phyloP scores from a whole-genome alignment of 208 protist species.

The Porcisia hertigi region DNA sequence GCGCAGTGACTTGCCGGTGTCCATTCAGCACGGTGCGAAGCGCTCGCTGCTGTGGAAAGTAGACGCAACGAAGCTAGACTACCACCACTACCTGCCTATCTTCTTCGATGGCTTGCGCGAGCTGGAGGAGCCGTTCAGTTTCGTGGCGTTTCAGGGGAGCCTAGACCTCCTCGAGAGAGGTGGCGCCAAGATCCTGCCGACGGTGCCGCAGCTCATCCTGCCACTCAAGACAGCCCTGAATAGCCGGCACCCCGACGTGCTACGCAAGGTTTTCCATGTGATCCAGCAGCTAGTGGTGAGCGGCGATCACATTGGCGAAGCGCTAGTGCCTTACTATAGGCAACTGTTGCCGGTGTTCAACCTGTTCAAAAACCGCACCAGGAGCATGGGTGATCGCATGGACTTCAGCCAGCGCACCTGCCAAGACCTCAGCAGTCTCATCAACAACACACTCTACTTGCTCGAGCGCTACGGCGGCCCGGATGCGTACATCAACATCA shows the following conservation, averaged over 20 bases:
- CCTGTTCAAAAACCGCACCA: constrained; percentile 96
- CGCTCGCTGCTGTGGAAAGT: constrained; percentile 97
- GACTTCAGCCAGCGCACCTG: constrained; percentile 96
- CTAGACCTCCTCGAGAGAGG: constrained; percentile 95
- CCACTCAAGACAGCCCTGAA: constrained; percentile 98
- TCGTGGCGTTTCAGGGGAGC: constrained; percentile 95
- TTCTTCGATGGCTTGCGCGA: constrained; percentile 99
- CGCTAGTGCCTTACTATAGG: constrained; percentile 98
- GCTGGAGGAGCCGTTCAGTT: constrained; percentile 96
- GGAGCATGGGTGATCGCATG: constrained; percentile 93
- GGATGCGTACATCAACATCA: constrained; percentile 96
- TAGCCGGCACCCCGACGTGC: constrained; percentile 95
- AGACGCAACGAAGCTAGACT: constrained; percentile 97
- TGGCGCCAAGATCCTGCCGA: constrained; percentile 95
- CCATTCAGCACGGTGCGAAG: constrained; percentile 93
- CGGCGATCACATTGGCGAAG: constrained; percentile 95
- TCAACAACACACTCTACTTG: constrained; percentile 98
- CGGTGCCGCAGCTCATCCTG: constrained; percentile 98
- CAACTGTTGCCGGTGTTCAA: constrained; percentile 99
- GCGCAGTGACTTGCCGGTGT: constrained; percentile 97
- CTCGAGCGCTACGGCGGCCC: constrained; percentile 91
- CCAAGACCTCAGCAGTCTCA: constrained; percentile 94
- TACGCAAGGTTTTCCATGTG: constrained; percentile 95
- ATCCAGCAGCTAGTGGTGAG: constrained; percentile 96
- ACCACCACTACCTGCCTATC: constrained; percentile 99